These are phyloP conservation scores for Coniochaeta prunicola DNA, from an alignment of 2,329 filamentous ascomycete genomes.

Conservation along the genomic window DNA sequence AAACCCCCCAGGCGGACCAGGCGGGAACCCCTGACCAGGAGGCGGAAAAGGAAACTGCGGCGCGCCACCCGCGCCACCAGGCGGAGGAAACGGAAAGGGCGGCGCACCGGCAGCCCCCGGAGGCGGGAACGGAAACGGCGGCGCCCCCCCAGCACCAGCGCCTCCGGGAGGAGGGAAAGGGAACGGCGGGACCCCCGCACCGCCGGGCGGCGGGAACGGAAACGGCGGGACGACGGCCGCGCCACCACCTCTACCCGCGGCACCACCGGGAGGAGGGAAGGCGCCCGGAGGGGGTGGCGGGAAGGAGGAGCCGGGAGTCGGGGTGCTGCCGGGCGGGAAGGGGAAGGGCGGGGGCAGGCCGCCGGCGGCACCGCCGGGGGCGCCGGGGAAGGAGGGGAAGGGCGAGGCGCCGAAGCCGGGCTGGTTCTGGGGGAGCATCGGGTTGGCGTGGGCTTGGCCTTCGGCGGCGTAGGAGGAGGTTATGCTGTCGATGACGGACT, in stretches of 20 bases:
- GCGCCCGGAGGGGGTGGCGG: slow-evolving; percentile 22
- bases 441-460: slow-evolving; percentile 80
- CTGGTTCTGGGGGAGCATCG: slow-evolving; percentile 68
- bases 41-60: slow-evolving; percentile 4
- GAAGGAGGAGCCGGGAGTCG: slow-evolving; percentile 16
- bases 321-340: slow-evolving; percentile 31
- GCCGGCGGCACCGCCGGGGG: background rate
- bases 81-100: slow-evolving; percentile 9
- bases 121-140: slow-evolving; percentile 3
- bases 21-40: background rate
- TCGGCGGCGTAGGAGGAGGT: slow-evolving; percentile 92
- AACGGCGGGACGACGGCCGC: slow-evolving; percentile 17
- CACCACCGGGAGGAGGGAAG: slow-evolving; percentile 35
- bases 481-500: slow-evolving; percentile 97
- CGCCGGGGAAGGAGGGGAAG: slow-evolving; percentile 17
- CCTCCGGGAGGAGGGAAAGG: slow-evolving; percentile 5
- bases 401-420: slow-evolving; percentile 52
- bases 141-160: slow-evolving; percentile 1
- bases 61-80: slow-evolving; percentile 1
- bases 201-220: slow-evolving; percentile 23
- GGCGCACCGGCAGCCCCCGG: slow-evolving; percentile 17
- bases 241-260: slow-evolving; percentile 9
- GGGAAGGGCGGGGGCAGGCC: slow-evolving; percentile 43
- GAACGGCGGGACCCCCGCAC: slow-evolving; percentile 15
- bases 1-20: background rate